Base-by-base conservation (phyloP, 352 stramenopile species). In the Globisporangium uncinulatum region DNA sequence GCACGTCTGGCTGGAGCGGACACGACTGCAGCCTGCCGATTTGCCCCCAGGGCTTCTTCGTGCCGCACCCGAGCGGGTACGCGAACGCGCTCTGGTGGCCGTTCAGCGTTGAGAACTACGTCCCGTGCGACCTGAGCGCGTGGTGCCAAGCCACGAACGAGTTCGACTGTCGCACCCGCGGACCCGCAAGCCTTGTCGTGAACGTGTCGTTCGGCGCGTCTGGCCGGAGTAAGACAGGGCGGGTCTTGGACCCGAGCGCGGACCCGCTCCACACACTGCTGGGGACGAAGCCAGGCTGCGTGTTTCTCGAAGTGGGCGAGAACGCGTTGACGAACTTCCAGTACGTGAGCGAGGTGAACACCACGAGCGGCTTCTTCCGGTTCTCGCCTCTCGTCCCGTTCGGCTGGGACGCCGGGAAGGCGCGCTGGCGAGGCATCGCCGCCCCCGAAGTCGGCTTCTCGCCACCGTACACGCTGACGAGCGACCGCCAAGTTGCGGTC, bases 1-100 rank as follows among this genome's bases (percentile, higher is more conserved):
- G 96, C 60, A 76, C 91, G n/a, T 71, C 86, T 5, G 85, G 88
- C 4, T 99, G 87, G 85, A 97, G 78, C 20, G 95, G 95, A 31
- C 80, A 92, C 56, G 95, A 98, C 71, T 99, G 96, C 61, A 81
- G 66, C 19, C 59, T 96, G 37, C 94, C 94, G 14, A 74, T 98
- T 3, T 98, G 94, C 57, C 59, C 83, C 1, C 95, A 99, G 63
- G 96, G 96, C n/a, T 86, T 87, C 65, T 98, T 99, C 59, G 72
- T 93, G 3, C 67, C 92, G 1, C 79, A 93, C 48, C 75, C 86
- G 37, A 92, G 81, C 60, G 67, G 69, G 9, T 83, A 87, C 60
- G 21, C 60, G 7, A 84, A 86, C 34, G 73, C 73, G 31, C 58
- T 94, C 0, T 74, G 71, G 54, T 65, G 86, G 45, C 82, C 88